These are phyloP conservation scores for Neurospora tetrasperma DNA, from an alignment of 495 filamentous ascomycete genomes.

Conservation along the genomic window DNA sequence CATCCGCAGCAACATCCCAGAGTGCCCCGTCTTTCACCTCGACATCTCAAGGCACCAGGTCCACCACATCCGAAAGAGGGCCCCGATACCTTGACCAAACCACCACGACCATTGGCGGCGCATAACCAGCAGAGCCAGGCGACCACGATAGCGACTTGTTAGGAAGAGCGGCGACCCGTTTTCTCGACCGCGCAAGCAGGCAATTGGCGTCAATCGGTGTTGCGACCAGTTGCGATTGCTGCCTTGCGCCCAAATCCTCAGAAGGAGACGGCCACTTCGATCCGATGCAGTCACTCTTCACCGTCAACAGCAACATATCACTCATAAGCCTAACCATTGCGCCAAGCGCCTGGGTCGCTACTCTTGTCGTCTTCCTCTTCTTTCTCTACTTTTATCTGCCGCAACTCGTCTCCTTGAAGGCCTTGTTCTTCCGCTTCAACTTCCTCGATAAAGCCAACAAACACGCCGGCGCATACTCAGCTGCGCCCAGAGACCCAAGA, in stretches of 20 bases:
- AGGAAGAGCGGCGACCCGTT: not conserved
- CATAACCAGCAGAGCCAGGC: not conserved
- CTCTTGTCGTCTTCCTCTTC: conserved; percentile 40
- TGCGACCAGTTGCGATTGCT: not conserved
- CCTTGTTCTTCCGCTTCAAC: conserved; percentile 6
- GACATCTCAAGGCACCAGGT: not conserved
- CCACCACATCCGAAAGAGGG: not conserved
- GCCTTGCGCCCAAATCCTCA: not conserved
- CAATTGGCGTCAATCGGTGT: not conserved
- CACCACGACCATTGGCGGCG: not conserved
- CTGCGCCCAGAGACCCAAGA: not conserved
- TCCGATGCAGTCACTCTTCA: conserved; percentile 40
- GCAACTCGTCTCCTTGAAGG: conserved; percentile 8
- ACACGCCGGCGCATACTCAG: not conserved
- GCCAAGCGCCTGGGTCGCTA: conserved; percentile 41
- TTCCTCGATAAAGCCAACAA: not conserved
- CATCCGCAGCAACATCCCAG: not conserved
- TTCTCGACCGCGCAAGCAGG: not conserved
- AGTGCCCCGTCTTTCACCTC: not conserved
- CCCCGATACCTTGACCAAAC: not conserved
- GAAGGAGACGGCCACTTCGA: not conserved
- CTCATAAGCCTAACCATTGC: conserved; percentile 43
- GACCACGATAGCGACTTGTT: not conserved
- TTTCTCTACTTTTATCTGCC: conserved; percentile 41
- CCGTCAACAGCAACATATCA: conserved; percentile 44